Evolutionary conservation across 371 early-diverging fungal species (phyloP), one percentile per base, ranked within the genome.

Genomic region (Nematocida sp.): DNA sequence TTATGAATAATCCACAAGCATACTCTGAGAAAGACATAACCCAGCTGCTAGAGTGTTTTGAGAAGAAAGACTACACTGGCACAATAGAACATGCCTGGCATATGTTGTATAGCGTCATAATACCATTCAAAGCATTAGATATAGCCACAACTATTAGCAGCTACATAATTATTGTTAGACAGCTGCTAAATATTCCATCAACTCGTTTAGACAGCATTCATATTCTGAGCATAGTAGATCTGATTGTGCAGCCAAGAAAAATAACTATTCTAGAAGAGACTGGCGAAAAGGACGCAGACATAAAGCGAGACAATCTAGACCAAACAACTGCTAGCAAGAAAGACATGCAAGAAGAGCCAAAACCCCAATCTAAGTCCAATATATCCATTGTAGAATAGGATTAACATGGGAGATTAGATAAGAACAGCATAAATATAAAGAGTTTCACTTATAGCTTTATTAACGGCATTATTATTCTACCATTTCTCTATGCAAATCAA

Each of bases 161-260:
- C 19, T 70, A 60, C 57, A 60, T 57, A 9, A 38, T 70, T 27
- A 52, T 70, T 34, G 60, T 70, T 2, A 15, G 38, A 37, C 74
- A 70, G 43, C 31, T 55, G 2, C 35, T 70, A 15, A 32, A 19
- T 15, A n/a, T 70, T 19, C 32, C 38, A 48, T 34, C 27, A 2
- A 32, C 32, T 2, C 0, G 27, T 17, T 49, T 60, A n/a, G 58
- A 58, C 21, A 53, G 40, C 7, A 15, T 27, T 23, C 7, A 34
- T 2, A 38, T 70, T 17, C 74, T 70, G 9, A 66, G 48, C 34
- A 23, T 70, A 31, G 40, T 57, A 21, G 74, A 70, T 46, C 41
- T 70, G 32, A 55, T 70, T 45, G 43, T 70, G 17, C 74, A 70
- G 29, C 74, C 74, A 17, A 70, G 74, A 60, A 70, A 60, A 57